Evolutionary conservation across 1,284 basidiomycete genomes (phyloP).

Genomic region (Vanrija sp.): DNA sequence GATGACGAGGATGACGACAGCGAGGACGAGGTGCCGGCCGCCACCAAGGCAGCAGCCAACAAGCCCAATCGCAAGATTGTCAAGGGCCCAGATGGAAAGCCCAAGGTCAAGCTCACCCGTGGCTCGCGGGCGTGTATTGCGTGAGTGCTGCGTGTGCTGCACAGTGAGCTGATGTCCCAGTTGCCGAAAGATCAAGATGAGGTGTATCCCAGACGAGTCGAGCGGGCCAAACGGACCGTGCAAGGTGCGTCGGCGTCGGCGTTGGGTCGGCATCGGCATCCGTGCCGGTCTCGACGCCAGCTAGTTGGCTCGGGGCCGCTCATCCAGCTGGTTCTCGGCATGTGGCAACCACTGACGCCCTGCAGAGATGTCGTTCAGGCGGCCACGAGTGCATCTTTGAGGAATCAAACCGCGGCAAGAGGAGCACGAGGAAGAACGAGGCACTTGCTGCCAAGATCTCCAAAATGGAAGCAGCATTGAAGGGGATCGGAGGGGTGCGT

Average conservation of each 20-base stretch:
- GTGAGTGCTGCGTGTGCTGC: conserved; percentile 16
- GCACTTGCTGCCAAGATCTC: conserved; percentile 78
- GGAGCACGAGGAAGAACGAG: conserved; percentile 81
- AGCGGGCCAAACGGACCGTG: conserved; percentile 74
- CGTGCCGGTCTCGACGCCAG: background rate
- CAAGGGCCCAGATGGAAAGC: conserved; percentile 38
- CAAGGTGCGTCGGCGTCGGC: conserved; percentile 55
- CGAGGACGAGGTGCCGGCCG: conserved; percentile 30
- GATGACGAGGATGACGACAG: conserved; percentile 36
- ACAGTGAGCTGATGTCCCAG: conserved; percentile 7
- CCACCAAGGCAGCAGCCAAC: conserved; percentile 12
- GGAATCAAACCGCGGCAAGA: conserved; percentile 87
- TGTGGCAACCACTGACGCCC: conserved; percentile 1
- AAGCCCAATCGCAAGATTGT: conserved; percentile 24
- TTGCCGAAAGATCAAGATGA: conserved; percentile 96
- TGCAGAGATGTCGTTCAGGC: conserved; percentile 57
- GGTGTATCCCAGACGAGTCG: conserved; percentile 79
- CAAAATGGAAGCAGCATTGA: conserved; percentile 88
- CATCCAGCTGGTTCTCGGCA: conserved; percentile 45
- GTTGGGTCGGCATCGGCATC: background rate
- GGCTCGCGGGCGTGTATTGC: conserved; percentile 58
- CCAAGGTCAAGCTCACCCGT: conserved; percentile 76
- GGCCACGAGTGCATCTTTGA: conserved; percentile 91
- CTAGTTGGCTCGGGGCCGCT: background rate
- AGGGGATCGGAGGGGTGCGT: conserved; percentile 50